Evolutionary conservation across 345 rosid species (phyloP).

Genomic region (Gossypioides kirkii): DNA sequence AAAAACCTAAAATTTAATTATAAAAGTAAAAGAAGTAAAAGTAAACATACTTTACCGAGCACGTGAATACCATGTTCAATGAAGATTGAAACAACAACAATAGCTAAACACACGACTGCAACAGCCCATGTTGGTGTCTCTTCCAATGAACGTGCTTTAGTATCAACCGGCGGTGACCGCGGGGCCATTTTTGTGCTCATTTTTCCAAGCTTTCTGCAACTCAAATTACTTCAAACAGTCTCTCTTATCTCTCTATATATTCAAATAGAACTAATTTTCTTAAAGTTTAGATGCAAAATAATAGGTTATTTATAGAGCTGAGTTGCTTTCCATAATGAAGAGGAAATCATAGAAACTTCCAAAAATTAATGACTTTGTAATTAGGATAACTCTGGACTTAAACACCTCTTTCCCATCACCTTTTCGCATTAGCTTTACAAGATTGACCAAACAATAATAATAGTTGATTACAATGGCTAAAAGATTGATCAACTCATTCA

Average conservation of each 20-base stretch:
- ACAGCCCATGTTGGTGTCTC: conserved; percentile 92
- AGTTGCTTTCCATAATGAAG: too few relatives aligned
- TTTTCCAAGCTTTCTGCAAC: neutral
- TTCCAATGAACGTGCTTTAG: conserved; percentile 41
- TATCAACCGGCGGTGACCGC: rapidly evolving
- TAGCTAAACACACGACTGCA: conserved; percentile 68
- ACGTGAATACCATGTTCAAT: conserved; percentile 62
- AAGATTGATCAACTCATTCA: too few relatives aligned
- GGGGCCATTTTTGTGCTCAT: conserved; percentile 12
- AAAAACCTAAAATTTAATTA: too few relatives aligned
- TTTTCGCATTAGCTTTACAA: too few relatives aligned
- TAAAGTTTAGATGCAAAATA: neutral
- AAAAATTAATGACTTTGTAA: neutral
- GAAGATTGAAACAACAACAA: conserved; percentile 60
- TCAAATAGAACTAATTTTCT: neutral
- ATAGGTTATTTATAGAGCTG: neutral
- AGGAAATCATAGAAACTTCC: neutral
- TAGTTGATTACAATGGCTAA: too few relatives aligned
- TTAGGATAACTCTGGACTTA: neutral
- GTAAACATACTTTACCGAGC: conserved; percentile 38
- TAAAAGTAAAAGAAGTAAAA: too few relatives aligned
- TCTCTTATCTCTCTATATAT: too few relatives aligned
- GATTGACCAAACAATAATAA: too few relatives aligned
- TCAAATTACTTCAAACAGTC: neutral
- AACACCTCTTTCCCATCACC: too few relatives aligned